Base-by-base conservation (phyloP, 768 basidiomycete species). In the Kwoniella sp. region DNA sequence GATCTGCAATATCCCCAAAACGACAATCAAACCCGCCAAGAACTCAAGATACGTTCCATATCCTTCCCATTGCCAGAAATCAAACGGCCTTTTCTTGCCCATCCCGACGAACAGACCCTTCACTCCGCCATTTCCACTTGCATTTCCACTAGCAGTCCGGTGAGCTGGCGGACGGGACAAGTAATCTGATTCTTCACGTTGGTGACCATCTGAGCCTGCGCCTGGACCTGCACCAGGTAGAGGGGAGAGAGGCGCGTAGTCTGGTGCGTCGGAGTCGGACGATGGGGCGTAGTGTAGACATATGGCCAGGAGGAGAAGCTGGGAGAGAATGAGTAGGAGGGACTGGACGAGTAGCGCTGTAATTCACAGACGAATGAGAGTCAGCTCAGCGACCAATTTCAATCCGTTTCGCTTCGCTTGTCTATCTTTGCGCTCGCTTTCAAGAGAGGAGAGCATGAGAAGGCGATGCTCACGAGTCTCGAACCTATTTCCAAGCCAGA, bases 401-500 rank as follows among this genome's bases (percentile, higher is more conserved):
- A n/a, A n/a, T n/a, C n/a, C n/a, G n/a, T n/a, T n/a, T n/a, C n/a
- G n/a, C n/a, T n/a, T n/a, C n/a, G n/a, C n/a, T n/a, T n/a, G n/a
- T n/a, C n/a, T n/a, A n/a, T n/a, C n/a, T n/a, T n/a, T n/a, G n/a
- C n/a, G n/a, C n/a, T n/a, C n/a, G n/a, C n/a, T n/a, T n/a, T n/a
- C n/a, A n/a, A n/a, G n/a, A n/a, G n/a, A n/a, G n/a, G n/a, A n/a
- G n/a, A n/a, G n/a, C n/a, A n/a, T n/a, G n/a, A n/a, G n/a, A n/a
- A n/a, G n/a, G n/a, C n/a, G n/a, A n/a, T n/a, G n/a, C 74, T 60
- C 30, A 80, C 79, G 70, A n/a, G 69, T 67, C 54, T 80, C 79
- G 62, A 80, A 80, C 8, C 71, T 66, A 37, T 78, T 75, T 3
- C 77, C 79, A 4, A 80, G 76, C 72, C 74, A 80, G 68, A 80